Percentiles rank a stretch among this genome's conserved stretches.
These are phyloP conservation scores for Colletotrichum cordylinicola DNA, from an alignment of 2,329 filamentous ascomycete genomes.

Conservation along the genomic window DNA sequence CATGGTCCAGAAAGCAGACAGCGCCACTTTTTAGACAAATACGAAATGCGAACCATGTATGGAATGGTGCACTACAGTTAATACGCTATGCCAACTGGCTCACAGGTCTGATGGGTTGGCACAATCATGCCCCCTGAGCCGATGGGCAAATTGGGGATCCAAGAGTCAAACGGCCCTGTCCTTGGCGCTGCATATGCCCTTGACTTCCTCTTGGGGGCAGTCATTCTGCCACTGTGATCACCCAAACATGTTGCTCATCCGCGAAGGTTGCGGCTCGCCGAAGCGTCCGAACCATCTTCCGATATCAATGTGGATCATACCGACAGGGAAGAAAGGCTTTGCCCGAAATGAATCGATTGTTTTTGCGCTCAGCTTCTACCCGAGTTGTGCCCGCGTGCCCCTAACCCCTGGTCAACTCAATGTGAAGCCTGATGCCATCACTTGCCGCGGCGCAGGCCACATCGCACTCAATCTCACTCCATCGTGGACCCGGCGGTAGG, in stretches of 20 bases:
- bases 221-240: neutral
- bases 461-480: conserved; percentile 4
- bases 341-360: conserved; percentile 15
- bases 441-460: neutral
- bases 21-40: conserved; percentile 14
- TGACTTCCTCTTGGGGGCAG: neutral
- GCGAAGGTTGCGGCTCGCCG: neutral
- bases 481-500: neutral
- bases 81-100: neutral
- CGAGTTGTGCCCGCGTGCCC: neutral
- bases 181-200: neutral
- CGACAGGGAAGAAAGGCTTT: neutral
- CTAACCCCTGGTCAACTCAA: neutral
- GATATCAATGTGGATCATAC: conserved; percentile 13
- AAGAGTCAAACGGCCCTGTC: neutral
- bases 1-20: neutral
- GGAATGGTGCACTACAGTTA: neutral
- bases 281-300: conserved; percentile 1
- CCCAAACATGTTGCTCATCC: neutral
- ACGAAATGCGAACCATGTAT: neutral
- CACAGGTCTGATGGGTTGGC: neutral
- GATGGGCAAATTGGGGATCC: neutral
- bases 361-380: neutral
- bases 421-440: neutral
- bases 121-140: neutral